Conservation (phyloP, 352 stramenopile species). For the Globisporangium spinosum region DNA sequence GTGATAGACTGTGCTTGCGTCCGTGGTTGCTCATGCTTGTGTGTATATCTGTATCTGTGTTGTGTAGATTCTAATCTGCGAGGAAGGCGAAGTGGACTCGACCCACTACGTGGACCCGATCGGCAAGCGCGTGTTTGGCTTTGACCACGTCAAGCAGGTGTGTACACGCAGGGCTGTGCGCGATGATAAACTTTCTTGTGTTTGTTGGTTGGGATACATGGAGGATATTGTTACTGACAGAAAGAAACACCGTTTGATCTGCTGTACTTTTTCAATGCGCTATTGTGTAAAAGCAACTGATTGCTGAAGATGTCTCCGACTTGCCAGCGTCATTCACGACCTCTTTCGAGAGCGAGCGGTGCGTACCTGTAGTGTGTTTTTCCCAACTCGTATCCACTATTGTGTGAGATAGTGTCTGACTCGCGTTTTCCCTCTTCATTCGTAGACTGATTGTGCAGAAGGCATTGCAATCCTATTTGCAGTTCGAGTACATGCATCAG, state of each 20-base stretch:
- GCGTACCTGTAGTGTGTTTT: conserved; percentile 9
- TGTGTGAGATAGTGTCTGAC: conserved; percentile 1
- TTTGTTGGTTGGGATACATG: neutral
- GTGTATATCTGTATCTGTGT: neutral
- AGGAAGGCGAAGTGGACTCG: conserved; percentile 75
- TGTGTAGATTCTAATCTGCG: conserved; percentile 73
- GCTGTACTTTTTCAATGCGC: neutral
- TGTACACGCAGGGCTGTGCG: neutral
- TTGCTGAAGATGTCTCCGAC: conserved; percentile 48
- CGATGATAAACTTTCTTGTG: neutral
- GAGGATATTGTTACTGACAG: neutral
- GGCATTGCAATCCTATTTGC: conserved; percentile 71
- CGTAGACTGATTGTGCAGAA: conserved; percentile 54
- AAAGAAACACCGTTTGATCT: neutral
- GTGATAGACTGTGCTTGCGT: neutral
- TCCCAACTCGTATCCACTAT: neutral
- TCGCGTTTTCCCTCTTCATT: neutral
- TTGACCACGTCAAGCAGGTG: conserved; percentile 86
- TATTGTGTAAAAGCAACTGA: conserved; percentile 30
- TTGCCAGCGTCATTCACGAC: conserved; percentile 32
- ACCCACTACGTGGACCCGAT: conserved; percentile 84
- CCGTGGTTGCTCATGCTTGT: neutral
- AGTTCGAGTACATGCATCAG: conserved; percentile 84
- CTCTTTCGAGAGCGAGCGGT: conserved; percentile 73
- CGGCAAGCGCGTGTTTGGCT: conserved; percentile 66